Conservation (phyloP, 129 eudicot species). For the Pseudognaphalium luteoalbum region DNA sequence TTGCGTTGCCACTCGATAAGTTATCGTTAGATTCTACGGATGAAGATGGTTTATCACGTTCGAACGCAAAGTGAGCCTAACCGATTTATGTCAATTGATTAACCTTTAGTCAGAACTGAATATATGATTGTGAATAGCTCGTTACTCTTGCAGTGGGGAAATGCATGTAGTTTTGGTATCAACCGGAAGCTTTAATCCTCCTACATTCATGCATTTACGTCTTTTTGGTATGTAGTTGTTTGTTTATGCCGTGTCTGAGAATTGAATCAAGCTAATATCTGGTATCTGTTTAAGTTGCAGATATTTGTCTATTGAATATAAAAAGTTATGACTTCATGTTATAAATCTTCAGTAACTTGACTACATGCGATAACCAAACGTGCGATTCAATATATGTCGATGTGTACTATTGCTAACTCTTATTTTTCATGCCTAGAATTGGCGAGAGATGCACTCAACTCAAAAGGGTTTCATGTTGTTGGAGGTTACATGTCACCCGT, state of each 20-base stretch:
- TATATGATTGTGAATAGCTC: background rate
- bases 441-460: slow-evolving; percentile 81
- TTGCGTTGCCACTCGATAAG: slow-evolving; percentile 55
- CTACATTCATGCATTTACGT: slow-evolving; percentile 93
- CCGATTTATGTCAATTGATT: background rate
- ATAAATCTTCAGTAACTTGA: slow-evolving; percentile 1
- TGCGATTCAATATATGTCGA: background rate
- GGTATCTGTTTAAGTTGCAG: background rate
- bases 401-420: background rate
- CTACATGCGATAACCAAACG: background rate
- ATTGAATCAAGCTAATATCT: background rate
- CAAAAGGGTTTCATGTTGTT: slow-evolving; percentile 72
- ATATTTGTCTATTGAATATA: background rate
- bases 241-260: background rate
- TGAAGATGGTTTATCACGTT: slow-evolving; percentile 29
- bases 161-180: slow-evolving; percentile 65
- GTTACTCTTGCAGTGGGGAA: slow-evolving; percentile 40
- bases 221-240: slow-evolving; percentile 66
- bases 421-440: slow-evolving; percentile 52
- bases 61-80: slow-evolving; percentile 39
- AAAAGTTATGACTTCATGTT: background rate
- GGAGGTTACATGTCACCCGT: slow-evolving; percentile 99
- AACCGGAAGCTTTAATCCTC: slow-evolving; percentile 97
- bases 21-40: slow-evolving; percentile 26
- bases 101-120: background rate